Base-by-base conservation (phyloP, 495 filamentous ascomycete genomes). In the Aspergillus funiculosus region DNA sequence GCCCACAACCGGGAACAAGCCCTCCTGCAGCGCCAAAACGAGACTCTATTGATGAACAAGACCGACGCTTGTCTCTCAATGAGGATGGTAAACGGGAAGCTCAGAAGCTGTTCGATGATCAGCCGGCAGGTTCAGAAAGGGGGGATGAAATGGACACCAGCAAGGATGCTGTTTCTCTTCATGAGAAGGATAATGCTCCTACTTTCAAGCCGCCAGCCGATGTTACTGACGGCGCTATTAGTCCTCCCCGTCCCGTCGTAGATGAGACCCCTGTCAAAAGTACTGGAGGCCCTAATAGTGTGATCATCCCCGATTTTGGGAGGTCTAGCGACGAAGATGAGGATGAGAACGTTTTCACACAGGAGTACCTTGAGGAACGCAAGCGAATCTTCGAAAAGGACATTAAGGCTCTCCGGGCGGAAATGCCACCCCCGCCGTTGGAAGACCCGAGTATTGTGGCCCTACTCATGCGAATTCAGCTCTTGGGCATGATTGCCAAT, bases 351-450 rank as follows among this genome's bases (percentile, higher is more conserved):
- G 57, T 69, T 13, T 70, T 78, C 17, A 74, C 67, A 6, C 67
- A 77, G 15, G 72, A 75, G 25, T 73, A 77, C 46, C 54, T 75
- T 6, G 66, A 73, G n/a, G 66, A 72, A 44, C 61, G 71, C 14
- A 72, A 74, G 50, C 60, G 52, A 10, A 66, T 66, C 1, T 75
- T 74, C 24, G 71, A 77, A 43, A 69, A 63, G 31, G 67, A 73
- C 22, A 67, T 76, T 57, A 53, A 63, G 27, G 46, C 54, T 5
- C 57, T 78, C 22, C 61, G 71, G 29, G 61, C 68, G 6, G 70
- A 72, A 51, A 50, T 75, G 44, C 74, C 73, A 13, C 64, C 54
- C 1, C 55, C 68, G 1, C 67, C 67, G 6, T 48, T 74, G 31
- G 64, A 72, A 42, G 71, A 79, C 50, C 68, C 68, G 0, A 53